Evolutionary conservation across 352 stramenopile species (phyloP), one percentile per base, ranked within the genome.

Genomic region (Phytophthora foliorum): DNA sequence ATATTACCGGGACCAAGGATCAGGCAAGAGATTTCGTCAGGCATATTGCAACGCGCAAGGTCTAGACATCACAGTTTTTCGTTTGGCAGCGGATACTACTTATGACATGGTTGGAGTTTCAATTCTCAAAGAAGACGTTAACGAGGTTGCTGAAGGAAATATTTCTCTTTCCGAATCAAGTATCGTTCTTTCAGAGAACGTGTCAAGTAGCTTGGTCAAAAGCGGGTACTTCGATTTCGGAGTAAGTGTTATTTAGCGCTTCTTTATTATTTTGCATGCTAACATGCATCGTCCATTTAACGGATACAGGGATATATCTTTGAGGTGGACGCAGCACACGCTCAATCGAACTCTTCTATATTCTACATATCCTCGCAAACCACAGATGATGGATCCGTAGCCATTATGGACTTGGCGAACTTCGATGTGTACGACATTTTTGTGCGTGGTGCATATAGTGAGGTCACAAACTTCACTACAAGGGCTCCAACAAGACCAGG

Each of bases 81-180:
- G 73, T 8, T 55, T 91, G 13, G 46, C 41, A 1, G 78, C 79
- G 1, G 69, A 82, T 14, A 89, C 73, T 0, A 75, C 67, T 10
- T 91, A 90, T 62, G 78, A 90, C n/a, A 66, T 91, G 42, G 55
- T 89, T 6, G 83, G 60, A 10, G 48, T 84, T 2, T 78, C 83
- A 0, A 13, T 74, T 13, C n/a, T 72, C 39, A 42, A 64, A 0
- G 53, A 56, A 5, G 65, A 70, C 56, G 9, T 31, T 13, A 34
- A 45, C 0, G 1, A 6, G 1, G 0, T 75, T 3, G 50, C 69
- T 39, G 59, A 17, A 10, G 75, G 72, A 0, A 78, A 49, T 0
- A 44, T 91, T 24, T 58, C 53, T 1, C 9, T 75, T 4, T 60
- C 63, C 4, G 72, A 75, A 29, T 56, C 53, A 0, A 69, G 41